Conservation (phyloP, 345 rosid species). For the Corymbia maculata region DNA sequence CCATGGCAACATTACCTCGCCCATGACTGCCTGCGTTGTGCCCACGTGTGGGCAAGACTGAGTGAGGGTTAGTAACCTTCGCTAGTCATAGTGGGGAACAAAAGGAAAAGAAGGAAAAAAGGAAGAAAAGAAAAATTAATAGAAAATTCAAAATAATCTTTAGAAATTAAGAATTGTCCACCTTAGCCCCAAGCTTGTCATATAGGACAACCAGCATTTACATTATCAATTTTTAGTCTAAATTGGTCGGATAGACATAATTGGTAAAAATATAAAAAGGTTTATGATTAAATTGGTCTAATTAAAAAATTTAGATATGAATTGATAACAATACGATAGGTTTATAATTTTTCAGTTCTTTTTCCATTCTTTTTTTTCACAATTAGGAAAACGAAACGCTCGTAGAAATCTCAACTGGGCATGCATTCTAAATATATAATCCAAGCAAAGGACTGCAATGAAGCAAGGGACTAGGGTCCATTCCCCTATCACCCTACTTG, state of each 20-base stretch:
- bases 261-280: background rate
- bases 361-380: background rate
- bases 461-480: background rate
- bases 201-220: accelerated
- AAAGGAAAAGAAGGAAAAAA: too few species aligned
- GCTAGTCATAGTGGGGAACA: background rate
- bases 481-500: background rate
- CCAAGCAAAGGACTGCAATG: background rate
- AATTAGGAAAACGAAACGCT: background rate
- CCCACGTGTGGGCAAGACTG: background rate
- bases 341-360: background rate
- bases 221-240: too few species aligned
- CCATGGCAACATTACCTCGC: background rate
- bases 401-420: background rate
- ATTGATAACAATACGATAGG: background rate
- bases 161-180: too few species aligned
- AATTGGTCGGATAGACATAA: background rate
- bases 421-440: background rate
- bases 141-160: too few species aligned
- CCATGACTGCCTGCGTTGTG: accelerated
- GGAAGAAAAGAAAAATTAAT: too few species aligned
- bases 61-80: background rate
- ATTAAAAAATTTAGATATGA: too few species aligned
- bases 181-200: background rate
- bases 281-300: too few species aligned